Percentiles rank a stretch among this genome's conserved stretches.
These are phyloP conservation scores for Myxozyma neglecta DNA, from an alignment of 805 yeast genomes.

Conservation along the genomic window DNA sequence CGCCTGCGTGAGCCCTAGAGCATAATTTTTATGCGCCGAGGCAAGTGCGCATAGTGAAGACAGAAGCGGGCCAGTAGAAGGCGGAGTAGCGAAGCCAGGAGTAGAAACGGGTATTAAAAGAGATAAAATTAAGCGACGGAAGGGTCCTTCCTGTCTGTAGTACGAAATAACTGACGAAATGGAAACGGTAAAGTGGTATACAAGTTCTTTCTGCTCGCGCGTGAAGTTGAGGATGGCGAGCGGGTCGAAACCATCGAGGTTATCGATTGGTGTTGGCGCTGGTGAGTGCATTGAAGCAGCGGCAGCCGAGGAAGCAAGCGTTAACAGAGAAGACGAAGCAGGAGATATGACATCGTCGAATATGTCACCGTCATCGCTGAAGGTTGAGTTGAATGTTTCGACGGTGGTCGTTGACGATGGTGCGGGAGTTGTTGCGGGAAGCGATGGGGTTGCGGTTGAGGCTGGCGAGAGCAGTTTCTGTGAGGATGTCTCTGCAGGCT, in stretches of 20 bases:
- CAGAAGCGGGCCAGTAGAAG: conserved; percentile 14
- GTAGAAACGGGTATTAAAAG: conserved; percentile 17
- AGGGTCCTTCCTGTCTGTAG: conserved; percentile 22
- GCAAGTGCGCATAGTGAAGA: conserved; percentile 29
- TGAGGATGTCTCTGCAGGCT: neutral
- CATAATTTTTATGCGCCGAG: conserved; percentile 26
- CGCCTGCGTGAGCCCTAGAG: conserved; percentile 11
- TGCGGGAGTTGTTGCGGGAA: neutral
- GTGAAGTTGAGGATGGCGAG: conserved; percentile 18
- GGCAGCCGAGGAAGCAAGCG: neutral
- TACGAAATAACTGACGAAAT: conserved; percentile 28
- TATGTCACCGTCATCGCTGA: conserved; percentile 1
- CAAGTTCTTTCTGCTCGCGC: conserved; percentile 24
- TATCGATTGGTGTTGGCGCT: conserved; percentile 1
- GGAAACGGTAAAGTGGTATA: conserved; percentile 22
- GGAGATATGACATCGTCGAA: conserved; percentile 2
- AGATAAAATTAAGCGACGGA: conserved; percentile 20
- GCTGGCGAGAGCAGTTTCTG: neutral
- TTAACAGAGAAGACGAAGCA: neutral
- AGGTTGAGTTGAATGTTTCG: neutral
- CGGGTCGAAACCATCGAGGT: conserved; percentile 23
- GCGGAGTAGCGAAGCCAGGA: neutral
- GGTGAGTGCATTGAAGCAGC: neutral
- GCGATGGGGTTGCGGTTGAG: neutral
- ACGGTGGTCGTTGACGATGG: neutral